Base-by-base conservation (phyloP, 2,329 filamentous ascomycete species). In the Xylariaceae sp. region DNA sequence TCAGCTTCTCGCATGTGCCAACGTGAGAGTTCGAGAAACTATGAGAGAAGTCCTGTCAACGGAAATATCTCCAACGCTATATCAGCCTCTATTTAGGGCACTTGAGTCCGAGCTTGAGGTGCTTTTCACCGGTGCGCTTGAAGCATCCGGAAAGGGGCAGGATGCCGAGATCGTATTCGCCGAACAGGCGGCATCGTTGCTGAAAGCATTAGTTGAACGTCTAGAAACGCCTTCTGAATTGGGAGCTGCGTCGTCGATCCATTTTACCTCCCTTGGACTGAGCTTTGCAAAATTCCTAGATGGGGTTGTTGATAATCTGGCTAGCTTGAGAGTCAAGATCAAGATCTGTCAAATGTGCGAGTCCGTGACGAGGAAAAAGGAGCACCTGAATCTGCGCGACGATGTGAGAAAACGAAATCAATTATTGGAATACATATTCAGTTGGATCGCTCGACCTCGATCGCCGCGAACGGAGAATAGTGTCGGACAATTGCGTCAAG, bases 391-490 rank as follows among this genome's bases (percentile, higher is more conserved):
- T 62, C 74, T 89, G 10, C 80, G 87, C 48, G 86, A 89, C 63
- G 87, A 89, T 67, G 83, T 89, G 40, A 81, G 85, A 23, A 87
- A 88, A 64, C 77, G 87, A 50, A 89, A 89, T 60, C 86, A 89
- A 65, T 74, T 89, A 14, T 75, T 89, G 10, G 86, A 89, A 67
- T 85, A 85, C 55, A 83, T 89, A 37, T 88, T 88, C 59, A 80
- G 83, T 56, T 89, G 87, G 87, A 88, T 89, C 63, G 81, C 85
- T 21, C 78, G 85, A 10, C 83, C 84, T 18, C 79, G 80, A 14
- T 81, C 83, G 18, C 79, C 82, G 0, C 74, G 73, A 5, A 65
- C 71, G 2, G 81, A 83, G 40, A 70, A 74, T 7, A 65, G 72
- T n/a, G 64, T 70, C 19, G 66, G 62, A n/a, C 69, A 70, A 20